phyloP scores from a whole-genome alignment of 169 alveolate genomes.

The Plasmodium gallinaceum region DNA sequence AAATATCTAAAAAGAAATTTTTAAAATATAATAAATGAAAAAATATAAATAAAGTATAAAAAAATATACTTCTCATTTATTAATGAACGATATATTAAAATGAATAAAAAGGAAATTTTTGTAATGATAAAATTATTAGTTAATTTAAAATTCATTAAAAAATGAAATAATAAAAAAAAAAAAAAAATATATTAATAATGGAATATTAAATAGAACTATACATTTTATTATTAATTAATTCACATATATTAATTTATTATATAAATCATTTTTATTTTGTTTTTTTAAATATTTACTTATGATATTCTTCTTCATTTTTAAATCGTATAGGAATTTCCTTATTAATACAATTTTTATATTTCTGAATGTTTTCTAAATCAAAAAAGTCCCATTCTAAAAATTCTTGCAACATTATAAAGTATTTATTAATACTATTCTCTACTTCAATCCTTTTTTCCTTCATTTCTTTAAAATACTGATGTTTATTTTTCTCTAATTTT shows the following conservation, averaged over 20 bases:
- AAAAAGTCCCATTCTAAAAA: conserved; percentile 67
- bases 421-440: conserved; percentile 60
- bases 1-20: conserved; percentile 36
- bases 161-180: too few relatives aligned
- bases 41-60: conserved; percentile 4
- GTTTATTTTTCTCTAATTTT: conserved; percentile 46
- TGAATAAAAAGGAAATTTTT: background rate
- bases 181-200: too few relatives aligned
- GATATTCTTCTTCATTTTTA: conserved; percentile 48
- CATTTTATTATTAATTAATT: too few relatives aligned
- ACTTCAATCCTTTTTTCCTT: conserved; percentile 55
- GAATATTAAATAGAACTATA: too few relatives aligned
- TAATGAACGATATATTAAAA: background rate
- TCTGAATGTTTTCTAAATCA: conserved; percentile 40
- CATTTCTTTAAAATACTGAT: conserved; percentile 57
- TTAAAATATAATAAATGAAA: background rate
- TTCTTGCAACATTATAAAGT: conserved; percentile 60
- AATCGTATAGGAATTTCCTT: conserved; percentile 56
- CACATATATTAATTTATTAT: too few relatives aligned
- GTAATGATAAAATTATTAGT: background rate
- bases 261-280: too few relatives aligned
- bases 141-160: background rate
- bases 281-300: conserved; percentile 22
- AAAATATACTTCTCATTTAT: background rate
- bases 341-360: conserved; percentile 44